Evolutionary conservation across 345 rosid genomes (phyloP), one percentile per base, ranked within the genome.

Genomic region (Firmiana major): DNA sequence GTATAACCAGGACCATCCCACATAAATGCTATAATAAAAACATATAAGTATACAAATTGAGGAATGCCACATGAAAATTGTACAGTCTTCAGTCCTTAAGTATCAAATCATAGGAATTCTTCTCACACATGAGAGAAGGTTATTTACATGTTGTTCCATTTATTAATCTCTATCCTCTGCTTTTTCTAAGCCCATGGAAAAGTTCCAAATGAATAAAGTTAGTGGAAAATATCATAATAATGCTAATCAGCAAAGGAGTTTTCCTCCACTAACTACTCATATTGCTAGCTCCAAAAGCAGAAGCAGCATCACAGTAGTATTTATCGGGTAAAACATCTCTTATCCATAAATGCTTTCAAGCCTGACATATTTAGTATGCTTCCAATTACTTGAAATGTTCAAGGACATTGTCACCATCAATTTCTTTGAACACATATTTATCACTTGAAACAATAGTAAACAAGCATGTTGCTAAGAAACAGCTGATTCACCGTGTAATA

Each of bases 381-480:
- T 71, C 74, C 46, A 34, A 31, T 62, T 31, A 71, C 74, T 31
- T 28, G 9, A 17, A 53, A 31, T 45, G 45, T 9, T 71, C 24
- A 34, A 71, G 45, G 10, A 28, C 43, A 51, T 51, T 16, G 60
- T 10, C 24, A 19, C 45, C 26, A 71, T 28, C 42, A 48, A 28
- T 49, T 17, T 36, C 36, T 6, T 6, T 9, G 43, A 16, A 51
- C 45, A 10, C 11, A 16, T 60, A 74, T 31, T 28, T 42, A 43
- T 48, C 60, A 69, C 21, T 34, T 82, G 36, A 63, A 36, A 77
- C 10, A 72, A 43, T 54, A 45, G 10, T 58, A 54, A 45, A n/a
- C 46, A 77, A 66, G 69, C 16, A 21, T 15, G 22, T 19, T 42
- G 17, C 68, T 6, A 31, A 9, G 6, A 17, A 6, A 28, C 16